Evolutionary conservation across 179 eudicot genomes (phyloP).

Genomic region (Nepenthes alata): DNA sequence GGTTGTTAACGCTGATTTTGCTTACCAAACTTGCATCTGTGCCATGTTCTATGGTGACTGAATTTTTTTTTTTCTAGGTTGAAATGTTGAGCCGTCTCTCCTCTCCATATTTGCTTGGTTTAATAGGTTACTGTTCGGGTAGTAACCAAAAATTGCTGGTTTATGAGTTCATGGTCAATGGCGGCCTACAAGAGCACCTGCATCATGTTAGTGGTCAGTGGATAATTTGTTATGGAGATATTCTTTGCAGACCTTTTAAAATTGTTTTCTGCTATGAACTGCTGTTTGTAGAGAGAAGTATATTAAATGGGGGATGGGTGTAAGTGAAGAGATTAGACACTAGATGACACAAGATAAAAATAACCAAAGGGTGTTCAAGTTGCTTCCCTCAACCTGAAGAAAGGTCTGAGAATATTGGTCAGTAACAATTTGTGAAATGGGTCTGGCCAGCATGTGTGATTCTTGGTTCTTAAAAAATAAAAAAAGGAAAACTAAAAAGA

Average conservation of each 20-base stretch:
- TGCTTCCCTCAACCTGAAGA: too few relatives aligned
- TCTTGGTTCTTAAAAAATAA: too few relatives aligned
- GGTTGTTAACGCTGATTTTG: conserved; percentile 9
- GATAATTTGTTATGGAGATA: background rate
- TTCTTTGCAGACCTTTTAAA: background rate
- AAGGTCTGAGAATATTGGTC: too few relatives aligned
- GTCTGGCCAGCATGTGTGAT: too few relatives aligned
- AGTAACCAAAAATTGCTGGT: conserved; percentile 64
- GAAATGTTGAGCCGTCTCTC: conserved; percentile 66
- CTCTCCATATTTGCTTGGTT: conserved; percentile 68
- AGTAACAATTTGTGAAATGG: too few relatives aligned
- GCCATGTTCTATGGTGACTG: conserved; percentile 1
- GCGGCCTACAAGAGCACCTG: conserved; percentile 84
- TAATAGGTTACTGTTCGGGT: conserved; percentile 79
- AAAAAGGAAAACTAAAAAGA: too few relatives aligned
- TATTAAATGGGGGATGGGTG: too few relatives aligned
- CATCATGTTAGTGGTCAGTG: conserved; percentile 57
- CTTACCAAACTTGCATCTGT: background rate
- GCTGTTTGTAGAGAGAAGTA: too few relatives aligned
- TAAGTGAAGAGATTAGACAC: too few relatives aligned
- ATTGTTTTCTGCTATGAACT: too few relatives aligned
- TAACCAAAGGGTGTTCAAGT: too few relatives aligned
- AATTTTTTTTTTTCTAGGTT: conserved; percentile 33
- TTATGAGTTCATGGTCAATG: conserved; percentile 89
- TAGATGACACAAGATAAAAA: too few relatives aligned